Evolutionary conservation across 176 grass and related monocot genomes (phyloP), one percentile per base, ranked within the genome.

Genomic region (Dactylis glomerata): DNA sequence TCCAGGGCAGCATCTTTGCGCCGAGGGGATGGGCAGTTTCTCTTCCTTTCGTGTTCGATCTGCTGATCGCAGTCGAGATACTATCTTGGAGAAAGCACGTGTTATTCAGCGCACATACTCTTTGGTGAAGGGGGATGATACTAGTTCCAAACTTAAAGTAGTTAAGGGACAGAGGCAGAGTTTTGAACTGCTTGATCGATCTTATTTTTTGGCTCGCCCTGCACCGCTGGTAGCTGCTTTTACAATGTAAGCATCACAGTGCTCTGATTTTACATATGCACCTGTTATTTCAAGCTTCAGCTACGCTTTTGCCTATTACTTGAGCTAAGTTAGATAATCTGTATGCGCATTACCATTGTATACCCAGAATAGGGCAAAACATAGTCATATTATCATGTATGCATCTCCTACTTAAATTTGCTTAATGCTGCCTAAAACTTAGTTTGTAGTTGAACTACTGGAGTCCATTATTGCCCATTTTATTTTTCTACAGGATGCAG

Each of bases 41-140:
- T 19, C 46, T 81, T 68, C 79, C 26, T 49, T 66, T 9, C 38
- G 37, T 7, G 10, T 81, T 24, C 61, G 42, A 5, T 81, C 42
- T 2, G 3, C 15, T 37, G 78, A 66, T 67, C 62, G 5, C 3
- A 11, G 22, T 10, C 11, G 3, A 26, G 62, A 54, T 55, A 23
- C 52, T 9, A 10, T 55, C 52, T n/a, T 20, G 45, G 62, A 68
- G 0, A 81, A 26, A 69, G 14, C 46, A 19, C 79, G 32, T 24
- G 68, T 81, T 55, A 47, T 81, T 40, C 45, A 81, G 33, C 44
- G 62, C 78, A 51, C 13, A 15, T 81, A 68, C 62, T 68, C 62
- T 68, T 30, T 10, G 79, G 45, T 19, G 20, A 13, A 36, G 5
- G 30, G 10, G n/a, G 13, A 10, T 44, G 3, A 41, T 59, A 14